Base-by-base conservation (phyloP, 2,329 filamentous ascomycete species). In the Fusarium poae region DNA sequence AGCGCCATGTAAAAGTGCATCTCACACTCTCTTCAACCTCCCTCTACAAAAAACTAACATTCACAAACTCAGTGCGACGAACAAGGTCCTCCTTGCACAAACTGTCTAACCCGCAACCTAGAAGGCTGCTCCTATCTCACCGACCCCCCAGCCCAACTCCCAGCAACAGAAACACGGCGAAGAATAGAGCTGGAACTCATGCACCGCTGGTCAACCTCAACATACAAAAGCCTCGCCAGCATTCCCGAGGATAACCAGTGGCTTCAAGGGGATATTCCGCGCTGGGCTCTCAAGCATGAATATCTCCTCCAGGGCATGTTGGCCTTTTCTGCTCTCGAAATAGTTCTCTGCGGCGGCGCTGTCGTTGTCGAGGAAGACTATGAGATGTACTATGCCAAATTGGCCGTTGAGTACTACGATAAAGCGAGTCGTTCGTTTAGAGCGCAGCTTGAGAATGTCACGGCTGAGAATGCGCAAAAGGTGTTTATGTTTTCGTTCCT, bases 131-230 rank as follows among this genome's bases (percentile, higher is more conserved):
- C 63, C 25, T 74, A 73, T 44, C 63, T 66, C 46, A 20, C 56
- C 7, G 54, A 65, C 3, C 57, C 68, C 18, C 58, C 55, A 6
- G 10, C 59, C 12, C 56, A 62, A 1, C 21, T 60, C 11, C 54
- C 65, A 25, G 55, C 67, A n/a, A 56, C 62, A 23, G 67, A 72
- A 5, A 62, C 64, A 11, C 72, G 70, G 0, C 72, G 77, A 29
- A 67, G 77, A 18, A 71, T 82, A 25, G 83, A 85, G 58, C 77
- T 86, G 11, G 83, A 85, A 61, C 71, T 86, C 44, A 84, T 86
- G 82, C 83, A 86, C 65, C 81, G 81, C 29, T 86, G 82, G 78
- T 80, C 82, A 3, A 84, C 81, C 0, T 78, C 77, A 20, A 85
- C 83, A 0, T 85, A 79, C 66, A 77, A 77, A 20, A 75, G 74